Conservation (phyloP, 768 basidiomycete species). For the Hirschioporus abietinus region DNA sequence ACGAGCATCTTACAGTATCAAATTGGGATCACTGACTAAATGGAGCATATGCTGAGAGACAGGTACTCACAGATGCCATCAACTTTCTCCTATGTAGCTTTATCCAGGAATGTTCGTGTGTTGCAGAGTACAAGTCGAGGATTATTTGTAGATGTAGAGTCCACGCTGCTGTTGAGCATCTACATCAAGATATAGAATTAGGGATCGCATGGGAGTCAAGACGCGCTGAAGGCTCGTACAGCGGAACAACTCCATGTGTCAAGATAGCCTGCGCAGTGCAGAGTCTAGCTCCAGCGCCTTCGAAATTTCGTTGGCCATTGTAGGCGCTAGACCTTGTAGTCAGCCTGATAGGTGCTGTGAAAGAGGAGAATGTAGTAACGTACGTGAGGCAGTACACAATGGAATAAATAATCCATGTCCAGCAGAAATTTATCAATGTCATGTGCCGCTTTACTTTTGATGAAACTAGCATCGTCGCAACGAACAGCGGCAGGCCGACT, state of each 20-base stretch:
- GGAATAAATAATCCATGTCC: slow-evolving; percentile 1
- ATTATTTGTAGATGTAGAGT: neutral
- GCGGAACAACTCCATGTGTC: neutral
- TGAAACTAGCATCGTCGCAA: neutral
- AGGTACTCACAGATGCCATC: neutral
- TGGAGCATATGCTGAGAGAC: neutral
- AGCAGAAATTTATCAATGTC: slow-evolving; percentile 4
- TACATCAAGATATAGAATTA: neutral
- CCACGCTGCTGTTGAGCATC: neutral
- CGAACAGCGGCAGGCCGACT: slow-evolving; percentile 1
- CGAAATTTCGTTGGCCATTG: neutral
- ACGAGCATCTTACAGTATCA: neutral
- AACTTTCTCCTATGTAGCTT: neutral
- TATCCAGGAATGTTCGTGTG: neutral
- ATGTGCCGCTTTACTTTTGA: neutral
- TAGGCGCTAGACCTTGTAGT: neutral
- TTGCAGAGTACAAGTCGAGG: neutral
- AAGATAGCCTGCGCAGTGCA: slow-evolving; percentile 1
- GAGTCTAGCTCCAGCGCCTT: neutral
- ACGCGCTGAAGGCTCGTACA: neutral
- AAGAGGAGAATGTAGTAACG: neutral
- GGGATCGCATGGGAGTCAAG: neutral
- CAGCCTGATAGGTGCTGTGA: neutral
- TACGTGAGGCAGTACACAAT: slow-evolving; percentile 3
- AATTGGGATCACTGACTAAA: neutral